phyloP scores from a whole-genome alignment of 768 basidiomycete genomes.

The Glaciozyma martinii region DNA sequence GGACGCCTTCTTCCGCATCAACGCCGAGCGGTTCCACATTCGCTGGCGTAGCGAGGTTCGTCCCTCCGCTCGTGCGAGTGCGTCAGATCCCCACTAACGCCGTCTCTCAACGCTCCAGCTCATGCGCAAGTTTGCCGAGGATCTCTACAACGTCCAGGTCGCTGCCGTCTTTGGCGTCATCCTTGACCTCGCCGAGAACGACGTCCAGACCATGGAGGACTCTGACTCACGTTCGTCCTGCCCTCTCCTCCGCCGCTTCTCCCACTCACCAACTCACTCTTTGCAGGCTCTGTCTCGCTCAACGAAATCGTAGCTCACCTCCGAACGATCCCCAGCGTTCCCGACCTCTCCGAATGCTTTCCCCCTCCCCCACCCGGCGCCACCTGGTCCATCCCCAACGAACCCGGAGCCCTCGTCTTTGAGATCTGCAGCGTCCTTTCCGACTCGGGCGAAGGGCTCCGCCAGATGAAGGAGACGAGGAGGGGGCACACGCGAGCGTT shows the following conservation, averaged over 20 bases:
- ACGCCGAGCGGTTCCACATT: conserved; percentile 77
- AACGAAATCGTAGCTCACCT: conserved; percentile 32
- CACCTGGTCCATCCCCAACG: conserved; percentile 11
- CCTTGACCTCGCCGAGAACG: conserved; percentile 18
- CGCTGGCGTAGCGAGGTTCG: conserved; percentile 52
- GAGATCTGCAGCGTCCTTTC: conserved; percentile 23
- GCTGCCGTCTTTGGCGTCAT: conserved; percentile 22
- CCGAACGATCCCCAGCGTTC: conserved; percentile 11
- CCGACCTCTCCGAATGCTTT: conserved; percentile 23
- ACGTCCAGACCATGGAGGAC: conserved; percentile 17
- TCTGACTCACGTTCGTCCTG: conserved; percentile 6
- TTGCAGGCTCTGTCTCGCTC: conserved; percentile 29
- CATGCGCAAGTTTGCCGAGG: conserved; percentile 62
- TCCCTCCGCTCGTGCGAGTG: too few relatives aligned
- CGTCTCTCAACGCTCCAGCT: conserved; percentile 48
- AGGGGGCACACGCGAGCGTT: conserved; percentile 13
- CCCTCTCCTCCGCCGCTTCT: background rate
- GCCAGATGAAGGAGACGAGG: background rate
- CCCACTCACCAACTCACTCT: background rate
- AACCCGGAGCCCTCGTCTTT: conserved; percentile 13
- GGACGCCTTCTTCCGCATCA: conserved; percentile 71
- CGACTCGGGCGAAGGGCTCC: conserved; percentile 11
- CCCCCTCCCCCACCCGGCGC: background rate
- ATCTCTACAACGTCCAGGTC: conserved; percentile 60
- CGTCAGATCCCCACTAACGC: background rate